Evolutionary conservation across 2,329 filamentous ascomycete species (phyloP).

Genomic region (Fusarium newnesense): DNA sequence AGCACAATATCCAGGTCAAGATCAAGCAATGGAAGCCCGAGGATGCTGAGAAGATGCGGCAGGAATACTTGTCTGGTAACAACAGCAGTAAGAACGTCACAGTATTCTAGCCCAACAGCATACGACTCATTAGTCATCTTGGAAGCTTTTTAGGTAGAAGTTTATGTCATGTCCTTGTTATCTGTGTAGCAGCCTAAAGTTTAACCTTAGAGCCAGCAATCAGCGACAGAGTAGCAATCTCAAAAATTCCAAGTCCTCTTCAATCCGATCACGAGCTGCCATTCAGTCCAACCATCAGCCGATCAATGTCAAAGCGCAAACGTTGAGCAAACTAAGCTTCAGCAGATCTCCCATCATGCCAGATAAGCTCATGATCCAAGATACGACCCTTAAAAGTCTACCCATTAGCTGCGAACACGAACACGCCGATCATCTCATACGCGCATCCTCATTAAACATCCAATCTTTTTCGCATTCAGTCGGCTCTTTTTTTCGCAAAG

Average conservation of each 20-base stretch:
- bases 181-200: background rate
- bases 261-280: background rate
- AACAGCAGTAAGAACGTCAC: background rate
- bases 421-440: background rate
- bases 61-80: background rate
- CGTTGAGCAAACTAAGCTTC: background rate
- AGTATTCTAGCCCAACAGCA: background rate
- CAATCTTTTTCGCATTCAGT: background rate
- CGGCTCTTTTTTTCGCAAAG: background rate
- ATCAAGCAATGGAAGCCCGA: conserved; percentile 15
- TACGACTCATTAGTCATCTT: rapidly evolving
- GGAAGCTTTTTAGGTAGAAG: background rate
- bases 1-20: conserved; percentile 5
- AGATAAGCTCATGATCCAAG: background rate
- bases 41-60: conserved; percentile 9
- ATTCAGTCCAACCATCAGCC: background rate
- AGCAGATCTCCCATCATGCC: background rate
- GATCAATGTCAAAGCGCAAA: background rate
- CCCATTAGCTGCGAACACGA: conserved; percentile 13
- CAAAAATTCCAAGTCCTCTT: background rate
- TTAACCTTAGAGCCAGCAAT: background rate
- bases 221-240: background rate
- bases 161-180: background rate
- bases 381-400: background rate
- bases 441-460: background rate